These are phyloP conservation scores for Aureobasidium sp. DNA, from an alignment of 2,329 filamentous ascomycete species.

Conservation along the genomic window DNA sequence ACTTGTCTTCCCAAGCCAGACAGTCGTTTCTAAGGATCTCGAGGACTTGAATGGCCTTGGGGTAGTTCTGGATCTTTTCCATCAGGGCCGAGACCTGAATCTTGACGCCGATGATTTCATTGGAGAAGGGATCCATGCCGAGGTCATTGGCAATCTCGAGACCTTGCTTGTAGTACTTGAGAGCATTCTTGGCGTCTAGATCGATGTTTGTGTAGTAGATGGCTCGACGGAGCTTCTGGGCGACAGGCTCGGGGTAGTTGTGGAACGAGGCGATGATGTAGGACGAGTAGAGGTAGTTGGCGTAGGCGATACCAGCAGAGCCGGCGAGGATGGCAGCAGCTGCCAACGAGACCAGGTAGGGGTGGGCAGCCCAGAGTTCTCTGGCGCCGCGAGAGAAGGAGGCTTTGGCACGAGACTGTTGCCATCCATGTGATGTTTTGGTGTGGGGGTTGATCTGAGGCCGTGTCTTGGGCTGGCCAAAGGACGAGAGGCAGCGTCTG, in stretches of 20 bases:
- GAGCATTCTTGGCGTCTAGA: constrained; percentile 64
- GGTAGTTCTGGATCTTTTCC: constrained; percentile 64
- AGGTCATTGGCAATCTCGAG: constrained; percentile 63
- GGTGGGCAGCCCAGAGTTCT: constrained; percentile 31
- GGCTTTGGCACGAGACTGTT: constrained; percentile 2
- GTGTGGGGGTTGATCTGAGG: background rate
- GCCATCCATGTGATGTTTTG: background rate
- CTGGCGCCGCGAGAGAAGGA: constrained; percentile 22
- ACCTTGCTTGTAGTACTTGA: constrained; percentile 77
- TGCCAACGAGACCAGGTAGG: constrained; percentile 31
- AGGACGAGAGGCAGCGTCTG: background rate
- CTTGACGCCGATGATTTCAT: constrained; percentile 84
- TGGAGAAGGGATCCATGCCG: constrained; percentile 78
- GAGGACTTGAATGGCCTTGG: constrained; percentile 65
- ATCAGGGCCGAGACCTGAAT: constrained; percentile 73
- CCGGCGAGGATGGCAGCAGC: constrained; percentile 29
- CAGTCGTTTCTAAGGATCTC: constrained; percentile 69
- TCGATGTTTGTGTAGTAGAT: constrained; percentile 78
- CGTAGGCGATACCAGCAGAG: constrained; percentile 33
- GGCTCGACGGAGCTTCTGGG: constrained; percentile 70
- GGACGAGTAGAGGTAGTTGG: constrained; percentile 39
- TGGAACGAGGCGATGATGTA: constrained; percentile 43
- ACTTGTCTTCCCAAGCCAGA: constrained; percentile 40
- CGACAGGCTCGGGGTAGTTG: constrained; percentile 57
- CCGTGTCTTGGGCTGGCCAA: background rate